Evolutionary conservation across 2,329 filamentous ascomycete species (phyloP).

Genomic region (Ophiognomonia clavigignenti-juglandacearum): DNA sequence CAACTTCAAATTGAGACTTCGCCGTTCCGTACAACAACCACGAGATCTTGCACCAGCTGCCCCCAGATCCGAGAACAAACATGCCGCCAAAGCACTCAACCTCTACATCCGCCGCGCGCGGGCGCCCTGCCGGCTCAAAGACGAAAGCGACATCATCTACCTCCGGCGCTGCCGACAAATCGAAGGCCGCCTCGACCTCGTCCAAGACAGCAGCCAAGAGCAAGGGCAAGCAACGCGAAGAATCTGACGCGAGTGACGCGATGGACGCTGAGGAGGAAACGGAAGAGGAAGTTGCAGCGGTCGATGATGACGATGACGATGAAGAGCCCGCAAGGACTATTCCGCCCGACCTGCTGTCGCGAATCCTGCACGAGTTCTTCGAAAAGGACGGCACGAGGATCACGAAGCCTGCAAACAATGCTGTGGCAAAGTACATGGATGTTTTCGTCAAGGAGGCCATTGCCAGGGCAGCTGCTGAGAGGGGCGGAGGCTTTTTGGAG

Average conservation of each 20-base stretch:
- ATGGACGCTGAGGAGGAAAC: slow-evolving; percentile 21
- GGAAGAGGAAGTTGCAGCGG: slow-evolving; percentile 22
- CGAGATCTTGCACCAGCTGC: too few species aligned
- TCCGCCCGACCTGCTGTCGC: slow-evolving; percentile 68
- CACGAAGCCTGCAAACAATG: slow-evolving; percentile 69
- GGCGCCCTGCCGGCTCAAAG: slow-evolving; percentile 25
- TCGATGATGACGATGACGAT: slow-evolving; percentile 11
- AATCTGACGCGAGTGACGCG: neutral
- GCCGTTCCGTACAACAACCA: too few species aligned
- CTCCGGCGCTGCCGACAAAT: slow-evolving; percentile 10
- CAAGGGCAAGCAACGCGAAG: slow-evolving; percentile 11
- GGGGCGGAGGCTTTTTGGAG: slow-evolving; percentile 67
- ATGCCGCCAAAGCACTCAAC: slow-evolving; percentile 41
- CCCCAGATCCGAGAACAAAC: too few species aligned
- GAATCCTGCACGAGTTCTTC: slow-evolving; percentile 77
- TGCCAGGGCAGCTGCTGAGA: slow-evolving; percentile 70
- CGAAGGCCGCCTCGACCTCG: neutral
- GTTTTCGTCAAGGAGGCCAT: slow-evolving; percentile 88
- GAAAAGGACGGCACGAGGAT: slow-evolving; percentile 66
- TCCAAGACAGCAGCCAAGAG: slow-evolving; percentile 15
- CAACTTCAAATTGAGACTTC: too few species aligned
- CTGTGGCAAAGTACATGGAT: slow-evolving; percentile 82
- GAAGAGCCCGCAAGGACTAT: slow-evolving; percentile 40
- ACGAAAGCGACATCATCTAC: slow-evolving; percentile 14
- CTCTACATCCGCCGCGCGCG: slow-evolving; percentile 28